phyloP scores from a whole-genome alignment of 2,329 filamentous ascomycete genomes.

The Fusarium brevicatenulatum region DNA sequence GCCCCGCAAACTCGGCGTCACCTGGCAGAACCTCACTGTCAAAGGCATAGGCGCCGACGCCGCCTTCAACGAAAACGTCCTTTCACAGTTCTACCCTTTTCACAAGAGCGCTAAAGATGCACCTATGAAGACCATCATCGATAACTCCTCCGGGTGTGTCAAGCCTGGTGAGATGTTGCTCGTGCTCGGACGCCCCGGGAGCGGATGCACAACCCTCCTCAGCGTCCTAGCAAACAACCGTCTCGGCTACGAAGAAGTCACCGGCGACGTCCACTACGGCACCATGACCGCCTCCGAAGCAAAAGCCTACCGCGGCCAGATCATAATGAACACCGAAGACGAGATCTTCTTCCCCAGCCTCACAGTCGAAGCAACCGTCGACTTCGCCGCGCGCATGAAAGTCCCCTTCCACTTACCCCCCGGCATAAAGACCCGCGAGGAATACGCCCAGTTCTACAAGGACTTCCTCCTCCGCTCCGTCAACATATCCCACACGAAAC shows the following conservation, averaged over 20 bases:
- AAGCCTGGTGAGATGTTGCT: slow-evolving; percentile 78
- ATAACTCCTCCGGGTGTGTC: slow-evolving; percentile 73
- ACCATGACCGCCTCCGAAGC: slow-evolving; percentile 58
- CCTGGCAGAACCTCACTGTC: slow-evolving; percentile 72
- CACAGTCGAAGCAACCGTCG: slow-evolving; percentile 75
- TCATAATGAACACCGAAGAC: slow-evolving; percentile 78
- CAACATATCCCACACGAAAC: slow-evolving; percentile 66
- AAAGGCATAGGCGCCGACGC: slow-evolving; percentile 69
- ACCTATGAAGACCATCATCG: slow-evolving; percentile 71
- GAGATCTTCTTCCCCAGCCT: slow-evolving; percentile 72
- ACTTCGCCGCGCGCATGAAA: slow-evolving; percentile 73
- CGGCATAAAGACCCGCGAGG: slow-evolving; percentile 53
- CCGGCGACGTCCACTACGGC: slow-evolving; percentile 68
- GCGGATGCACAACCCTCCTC: slow-evolving; percentile 76
- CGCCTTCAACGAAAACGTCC: slow-evolving; percentile 71
- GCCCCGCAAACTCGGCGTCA: slow-evolving; percentile 65
- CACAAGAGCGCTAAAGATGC: slow-evolving; percentile 61
- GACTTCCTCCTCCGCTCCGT: slow-evolving; percentile 67
- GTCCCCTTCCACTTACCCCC: slow-evolving; percentile 60
- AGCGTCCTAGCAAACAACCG: slow-evolving; percentile 74
- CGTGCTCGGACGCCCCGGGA: slow-evolving; percentile 73
- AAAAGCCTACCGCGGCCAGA: slow-evolving; percentile 64
- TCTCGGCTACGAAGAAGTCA: slow-evolving; percentile 65
- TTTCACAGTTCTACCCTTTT: slow-evolving; percentile 65
- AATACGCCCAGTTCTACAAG: slow-evolving; percentile 58